A percentile compares a stretch with the other conserved stretches of the same genome.
phyloP scores from a whole-genome alignment of 2,329 filamentous ascomycete species.

The Rugonectria rugulosa region DNA sequence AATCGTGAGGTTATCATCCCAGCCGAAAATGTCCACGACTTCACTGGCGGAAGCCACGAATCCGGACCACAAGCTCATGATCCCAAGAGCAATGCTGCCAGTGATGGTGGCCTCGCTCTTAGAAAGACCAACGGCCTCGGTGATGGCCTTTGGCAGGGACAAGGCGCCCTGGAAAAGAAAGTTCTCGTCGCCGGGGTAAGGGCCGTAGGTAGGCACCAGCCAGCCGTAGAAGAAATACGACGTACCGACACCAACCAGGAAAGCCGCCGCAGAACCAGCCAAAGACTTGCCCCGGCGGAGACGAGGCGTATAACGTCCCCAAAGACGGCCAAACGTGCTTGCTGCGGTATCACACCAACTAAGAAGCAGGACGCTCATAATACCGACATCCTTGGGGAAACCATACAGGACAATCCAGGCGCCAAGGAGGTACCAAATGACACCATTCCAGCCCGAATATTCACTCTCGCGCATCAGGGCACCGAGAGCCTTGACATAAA shows the following conservation, averaged over 20 bases:
- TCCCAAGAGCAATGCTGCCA: constrained; percentile 76
- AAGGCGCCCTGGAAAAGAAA: constrained; percentile 83
- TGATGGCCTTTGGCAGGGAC: constrained; percentile 68
- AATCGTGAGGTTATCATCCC: constrained; percentile 98
- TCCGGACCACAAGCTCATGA: constrained; percentile 89
- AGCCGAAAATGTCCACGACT: constrained; percentile 87
- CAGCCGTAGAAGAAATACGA: constrained; percentile 89
- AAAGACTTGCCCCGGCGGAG: constrained; percentile 90
- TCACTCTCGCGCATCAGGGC: constrained; percentile 98
- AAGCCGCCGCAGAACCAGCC: constrained; percentile 86
- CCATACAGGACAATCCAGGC: constrained; percentile 85
- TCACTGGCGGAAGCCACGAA: constrained; percentile 88
- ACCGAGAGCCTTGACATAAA: constrained; percentile 86
- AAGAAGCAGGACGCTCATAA: constrained; percentile 87
- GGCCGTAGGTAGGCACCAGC: constrained; percentile 73
- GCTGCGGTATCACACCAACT: constrained; percentile 99
- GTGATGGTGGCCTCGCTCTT: constrained; percentile 67
- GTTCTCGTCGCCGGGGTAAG: constrained; percentile 72
- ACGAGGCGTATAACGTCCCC: constrained; percentile 86
- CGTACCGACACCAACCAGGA: constrained; percentile 80
- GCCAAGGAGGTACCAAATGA: constrained; percentile 95
- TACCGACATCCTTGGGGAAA: constrained; percentile 91
- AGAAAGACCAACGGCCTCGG: constrained; percentile 68
- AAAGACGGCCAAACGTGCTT: constrained; percentile 90
- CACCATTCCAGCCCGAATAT: constrained; percentile 92